Percentiles rank a stretch among this genome's conserved stretches.
Conservation (phyloP, 2,329 filamentous ascomycete genomes). For the Pseudocercospora macadamiae region DNA sequence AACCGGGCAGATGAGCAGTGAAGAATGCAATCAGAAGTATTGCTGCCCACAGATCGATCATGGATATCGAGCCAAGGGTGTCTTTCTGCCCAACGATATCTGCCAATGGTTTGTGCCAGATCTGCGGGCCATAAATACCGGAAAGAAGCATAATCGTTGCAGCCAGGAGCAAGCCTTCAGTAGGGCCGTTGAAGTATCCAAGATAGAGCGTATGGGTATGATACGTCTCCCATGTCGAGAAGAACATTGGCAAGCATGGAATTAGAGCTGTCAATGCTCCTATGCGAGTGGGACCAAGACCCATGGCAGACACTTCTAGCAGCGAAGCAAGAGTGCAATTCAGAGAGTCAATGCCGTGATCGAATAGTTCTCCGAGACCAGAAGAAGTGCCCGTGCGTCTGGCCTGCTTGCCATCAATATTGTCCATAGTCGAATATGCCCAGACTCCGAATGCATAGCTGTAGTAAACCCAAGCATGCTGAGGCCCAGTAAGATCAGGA, state of each 20-base stretch:
- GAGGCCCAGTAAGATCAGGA: constrained; percentile 77
- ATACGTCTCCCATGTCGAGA: constrained; percentile 99
- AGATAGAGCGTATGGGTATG: constrained; percentile 97
- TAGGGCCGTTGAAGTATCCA: constrained; percentile 95
- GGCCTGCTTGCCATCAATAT: constrained; percentile 97
- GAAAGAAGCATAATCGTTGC: constrained; percentile 83
- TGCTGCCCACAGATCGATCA: constrained; percentile 86
- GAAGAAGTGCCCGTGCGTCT: constrained; percentile 92
- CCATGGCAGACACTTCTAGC: constrained; percentile 91
- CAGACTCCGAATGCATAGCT: constrained; percentile 95
- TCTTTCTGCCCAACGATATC: constrained; percentile 65
- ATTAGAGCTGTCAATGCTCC: constrained; percentile 91
- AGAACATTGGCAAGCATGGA: constrained; percentile 96
- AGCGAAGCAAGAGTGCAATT: constrained; percentile 95
- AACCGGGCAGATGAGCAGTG: constrained; percentile 77
- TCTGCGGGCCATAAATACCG: constrained; percentile 82
- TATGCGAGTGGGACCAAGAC: constrained; percentile 77
- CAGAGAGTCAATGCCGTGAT: constrained; percentile 96
- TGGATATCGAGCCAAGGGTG: constrained; percentile 70
- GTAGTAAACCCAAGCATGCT: constrained; percentile 88
- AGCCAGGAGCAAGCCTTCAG: constrained; percentile 89
- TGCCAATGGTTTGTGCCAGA: constrained; percentile 79
- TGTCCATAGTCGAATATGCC: constrained; percentile 98
- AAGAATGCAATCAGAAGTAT: constrained; percentile 52
- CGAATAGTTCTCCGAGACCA: constrained; percentile 92